Base-by-base conservation (phyloP, 1,284 basidiomycete genomes). In the Tilletia setariae region DNA sequence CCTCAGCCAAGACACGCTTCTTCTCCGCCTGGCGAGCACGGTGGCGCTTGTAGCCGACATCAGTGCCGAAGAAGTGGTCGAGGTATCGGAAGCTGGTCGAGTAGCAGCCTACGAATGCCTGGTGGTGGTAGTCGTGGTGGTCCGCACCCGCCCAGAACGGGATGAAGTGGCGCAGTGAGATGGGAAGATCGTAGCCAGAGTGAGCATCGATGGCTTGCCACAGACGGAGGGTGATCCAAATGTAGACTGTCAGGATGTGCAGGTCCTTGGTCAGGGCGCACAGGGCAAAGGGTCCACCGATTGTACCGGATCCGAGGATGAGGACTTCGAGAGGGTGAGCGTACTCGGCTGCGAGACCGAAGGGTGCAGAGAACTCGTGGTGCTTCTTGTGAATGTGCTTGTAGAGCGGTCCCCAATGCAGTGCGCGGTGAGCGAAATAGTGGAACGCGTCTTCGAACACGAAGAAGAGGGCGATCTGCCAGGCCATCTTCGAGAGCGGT, bases 71-170 rank as follows among this genome's bases (percentile, higher is more conserved):
- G 16, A 80, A 25, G 69, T 70, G 69, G 76, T 82, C 80, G 79
- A 79, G 81, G 77, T 77, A 81, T 30, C 80, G 70, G 79, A 82
- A 82, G 56, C 72, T 74, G 40, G 80, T 81, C 65, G 80, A 75
- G 72, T 76, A 79, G 76, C 77, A 80, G 68, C 76, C 74, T 1
- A 80, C 67, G 51, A 75, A 77, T 19, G 78, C 78, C 76, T 78
- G 76, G 73, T 82, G 82, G 73, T 83, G 81, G 72, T 83, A 76
- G 74, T 80, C 94, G 84, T 97, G 94, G 86, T 97, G 94, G 81
- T 98, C 96, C 0, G 95, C 96, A 64, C 96, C 95, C 28, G 93
- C 93, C 95, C 95, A 98, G 88, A 98, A 93, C 2, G 95, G 95
- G 35, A 98, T 70, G 80, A 93, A 90, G 86, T 95, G 90, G 79